Base-by-base conservation (phyloP, 495 filamentous ascomycete species). In the Filosporella fistucella region DNA sequence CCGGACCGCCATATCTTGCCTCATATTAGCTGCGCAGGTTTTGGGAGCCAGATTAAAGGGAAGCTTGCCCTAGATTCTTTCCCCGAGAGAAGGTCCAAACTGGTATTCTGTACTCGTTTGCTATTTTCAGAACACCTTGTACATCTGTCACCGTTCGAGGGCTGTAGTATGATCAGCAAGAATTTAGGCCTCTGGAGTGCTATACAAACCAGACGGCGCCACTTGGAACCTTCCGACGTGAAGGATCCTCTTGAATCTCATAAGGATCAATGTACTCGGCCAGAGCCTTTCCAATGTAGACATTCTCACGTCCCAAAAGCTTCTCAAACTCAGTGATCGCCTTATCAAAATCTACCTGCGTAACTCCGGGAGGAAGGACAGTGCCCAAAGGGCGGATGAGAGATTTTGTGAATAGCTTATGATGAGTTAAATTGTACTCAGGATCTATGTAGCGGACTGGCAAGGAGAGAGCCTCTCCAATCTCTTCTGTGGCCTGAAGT, bases 1-100 rank as follows among this genome's bases (percentile, higher is more conserved):
- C 73, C 0, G 76, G 70, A 24, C 79, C 80, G 21, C 80, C 80
- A 51, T 82, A 82, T 34, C 72, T 70, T 14, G 57, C 59, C 8
- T 2, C 17, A 39, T 22, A 8, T 29, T 42, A 38, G 42, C 28
- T n/a, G n/a, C n/a, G n/a, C n/a, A n/a, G n/a, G n/a, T n/a, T n/a
- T n/a, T n/a, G n/a, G n/a, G n/a, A n/a, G n/a, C n/a, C n/a, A n/a
- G n/a, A n/a, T n/a, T n/a, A n/a, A n/a, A n/a, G n/a, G n/a, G n/a
- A n/a, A n/a, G n/a, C n/a, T n/a, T n/a, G n/a, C n/a, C n/a, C n/a
- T n/a, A n/a, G n/a, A n/a, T n/a, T n/a, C n/a, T n/a, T n/a, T n/a
- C n/a, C n/a, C n/a, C n/a, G n/a, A n/a, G n/a, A n/a, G n/a, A n/a
- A n/a, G n/a, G n/a, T n/a, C n/a, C n/a, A n/a, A n/a, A n/a, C n/a